phyloP scores from a whole-genome alignment of 1,284 basidiomycete genomes.

The Cryptococcus sp. region DNA sequence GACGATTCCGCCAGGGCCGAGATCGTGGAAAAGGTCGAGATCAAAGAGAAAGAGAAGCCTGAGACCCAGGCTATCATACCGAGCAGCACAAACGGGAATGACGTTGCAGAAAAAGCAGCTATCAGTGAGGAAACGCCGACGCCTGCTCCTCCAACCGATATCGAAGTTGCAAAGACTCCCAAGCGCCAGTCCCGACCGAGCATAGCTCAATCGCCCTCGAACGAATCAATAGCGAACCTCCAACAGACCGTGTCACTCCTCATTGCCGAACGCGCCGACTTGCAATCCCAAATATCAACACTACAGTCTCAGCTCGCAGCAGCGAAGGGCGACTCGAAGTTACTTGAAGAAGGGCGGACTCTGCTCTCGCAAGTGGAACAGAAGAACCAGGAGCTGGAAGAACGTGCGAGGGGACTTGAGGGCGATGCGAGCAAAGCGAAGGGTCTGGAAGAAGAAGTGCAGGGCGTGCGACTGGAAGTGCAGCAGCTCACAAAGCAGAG shows the following conservation, averaged over 20 bases:
- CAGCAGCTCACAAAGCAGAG: constrained; percentile 11
- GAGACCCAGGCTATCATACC: neutral
- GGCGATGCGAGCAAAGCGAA: constrained; percentile 17
- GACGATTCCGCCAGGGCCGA: constrained; percentile 19
- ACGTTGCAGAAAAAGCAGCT: neutral
- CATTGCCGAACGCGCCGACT: constrained; percentile 42
- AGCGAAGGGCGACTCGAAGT: constrained; percentile 33
- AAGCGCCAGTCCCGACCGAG: neutral
- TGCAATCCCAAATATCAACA: constrained; percentile 33
- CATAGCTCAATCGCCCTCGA: neutral
- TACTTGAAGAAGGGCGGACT: constrained; percentile 38
- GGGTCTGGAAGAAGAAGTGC: constrained; percentile 14
- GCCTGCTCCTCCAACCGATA: constrained; percentile 6
- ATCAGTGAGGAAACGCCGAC: neutral
- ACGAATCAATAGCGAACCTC: constrained; percentile 27
- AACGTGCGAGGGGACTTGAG: constrained; percentile 13
- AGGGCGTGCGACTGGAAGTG: constrained; percentile 9
- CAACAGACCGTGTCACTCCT: constrained; percentile 45
- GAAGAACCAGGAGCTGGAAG: constrained; percentile 35
- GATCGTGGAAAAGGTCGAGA: constrained; percentile 1
- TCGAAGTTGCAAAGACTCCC: neutral
- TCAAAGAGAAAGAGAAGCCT: neutral
- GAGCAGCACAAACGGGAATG: neutral
- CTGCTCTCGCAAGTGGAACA: constrained; percentile 37
- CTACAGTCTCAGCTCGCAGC: constrained; percentile 29